Evolutionary conservation across 805 yeast genomes (phyloP).

Genomic region (Kuraishia ogatae): DNA sequence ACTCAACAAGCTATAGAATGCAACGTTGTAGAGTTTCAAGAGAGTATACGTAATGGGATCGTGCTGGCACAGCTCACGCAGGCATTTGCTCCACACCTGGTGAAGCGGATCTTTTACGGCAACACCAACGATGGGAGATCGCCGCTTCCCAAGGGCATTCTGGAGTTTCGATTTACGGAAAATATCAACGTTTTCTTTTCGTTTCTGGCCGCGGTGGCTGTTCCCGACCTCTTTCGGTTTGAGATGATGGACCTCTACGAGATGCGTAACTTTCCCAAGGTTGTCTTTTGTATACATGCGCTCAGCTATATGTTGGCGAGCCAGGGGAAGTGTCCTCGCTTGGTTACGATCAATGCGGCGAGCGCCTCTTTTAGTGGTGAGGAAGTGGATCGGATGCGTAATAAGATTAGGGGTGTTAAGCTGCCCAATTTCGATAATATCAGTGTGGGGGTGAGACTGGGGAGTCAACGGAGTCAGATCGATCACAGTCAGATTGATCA

Average conservation of each 20-base stretch:
- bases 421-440: constrained; percentile 65
- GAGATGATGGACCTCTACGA: constrained; percentile 92
- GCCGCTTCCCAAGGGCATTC: constrained; percentile 12
- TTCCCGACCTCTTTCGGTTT: constrained; percentile 84
- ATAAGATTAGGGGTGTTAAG: constrained; percentile 56
- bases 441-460: constrained; percentile 25
- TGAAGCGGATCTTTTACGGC: constrained; percentile 49
- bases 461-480: too few species aligned
- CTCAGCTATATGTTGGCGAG: constrained; percentile 63
- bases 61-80: constrained; percentile 72
- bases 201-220: constrained; percentile 56
- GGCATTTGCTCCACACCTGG: constrained; percentile 58
- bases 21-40: constrained; percentile 43
- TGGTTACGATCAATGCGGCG: constrained; percentile 55
- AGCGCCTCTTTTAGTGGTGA: constrained; percentile 49
- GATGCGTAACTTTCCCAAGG: constrained; percentile 86
- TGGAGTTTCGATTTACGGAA: constrained; percentile 87
- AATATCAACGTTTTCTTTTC: constrained; percentile 80
- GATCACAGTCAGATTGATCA: too few species aligned
- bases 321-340: constrained; percentile 47
- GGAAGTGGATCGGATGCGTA: constrained; percentile 62
- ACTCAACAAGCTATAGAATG: constrained; percentile 19
- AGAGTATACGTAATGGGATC: constrained; percentile 77
- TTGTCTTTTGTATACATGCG: constrained; percentile 88
- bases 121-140: constrained; percentile 18